Conservation (phyloP, 176 grass and related monocot species). For the Alloteropsis semialata region DNA sequence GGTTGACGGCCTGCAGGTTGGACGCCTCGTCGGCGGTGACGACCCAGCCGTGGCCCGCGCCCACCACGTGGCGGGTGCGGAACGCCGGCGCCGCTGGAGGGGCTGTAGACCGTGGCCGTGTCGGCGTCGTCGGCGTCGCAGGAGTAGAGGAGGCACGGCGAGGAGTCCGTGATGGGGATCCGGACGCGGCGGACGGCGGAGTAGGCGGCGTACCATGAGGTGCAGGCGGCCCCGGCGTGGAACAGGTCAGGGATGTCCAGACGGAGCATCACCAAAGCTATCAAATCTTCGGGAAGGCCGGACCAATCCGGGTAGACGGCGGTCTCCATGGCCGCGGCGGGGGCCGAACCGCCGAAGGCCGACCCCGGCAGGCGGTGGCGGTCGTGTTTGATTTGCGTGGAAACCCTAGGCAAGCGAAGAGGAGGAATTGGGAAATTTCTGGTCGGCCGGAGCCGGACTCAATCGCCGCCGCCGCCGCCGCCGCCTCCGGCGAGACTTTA, state of each 20-base stretch:
- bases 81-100: not conserved
- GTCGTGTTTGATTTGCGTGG: too few species aligned
- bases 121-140: not conserved
- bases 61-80: not conserved
- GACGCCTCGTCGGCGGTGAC: not conserved
- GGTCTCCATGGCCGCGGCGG: too few species aligned
- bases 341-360: too few species aligned
- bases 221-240: not conserved
- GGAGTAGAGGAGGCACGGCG: conserved; percentile 18
- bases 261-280: not conserved
- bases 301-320: not conserved
- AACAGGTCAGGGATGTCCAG: not conserved
- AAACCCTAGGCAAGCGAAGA: too few species aligned
- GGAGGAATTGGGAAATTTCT: too few species aligned
- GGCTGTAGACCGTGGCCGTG: not conserved
- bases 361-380: too few species aligned
- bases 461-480: too few species aligned
- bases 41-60: not conserved
- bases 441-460: too few species aligned
- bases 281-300: not conserved
- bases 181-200: not conserved
- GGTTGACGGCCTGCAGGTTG: not conserved
- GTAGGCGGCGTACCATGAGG: not conserved
- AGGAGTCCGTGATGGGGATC: not conserved
- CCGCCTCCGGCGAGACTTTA: too few species aligned